A percentile compares a stretch with the other conserved stretches of the same genome.
phyloP scores from a whole-genome alignment of 805 yeast genomes.

The Yamadazyma paraphyllophila region DNA sequence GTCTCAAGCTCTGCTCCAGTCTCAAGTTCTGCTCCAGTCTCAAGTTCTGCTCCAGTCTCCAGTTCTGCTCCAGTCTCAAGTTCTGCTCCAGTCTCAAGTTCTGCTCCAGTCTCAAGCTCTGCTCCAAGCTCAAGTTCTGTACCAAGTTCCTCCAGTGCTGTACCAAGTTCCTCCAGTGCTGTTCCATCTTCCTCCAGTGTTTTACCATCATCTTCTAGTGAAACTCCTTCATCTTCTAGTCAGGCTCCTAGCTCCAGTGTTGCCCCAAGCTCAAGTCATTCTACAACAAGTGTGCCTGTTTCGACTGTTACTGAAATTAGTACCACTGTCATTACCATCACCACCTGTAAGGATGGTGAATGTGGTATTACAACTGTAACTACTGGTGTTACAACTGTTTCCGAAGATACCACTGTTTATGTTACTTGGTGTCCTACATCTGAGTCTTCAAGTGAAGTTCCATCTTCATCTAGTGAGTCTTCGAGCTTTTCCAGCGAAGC shows the following conservation, averaged over 20 bases:
- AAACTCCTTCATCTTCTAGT: not conserved
- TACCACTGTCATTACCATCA: conserved; percentile 29
- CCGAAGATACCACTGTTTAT: conserved; percentile 22
- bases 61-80: not conserved
- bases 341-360: conserved; percentile 30
- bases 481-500: not conserved
- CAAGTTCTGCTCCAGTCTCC: not conserved
- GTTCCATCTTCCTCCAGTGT: conserved; percentile 14
- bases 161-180: not conserved
- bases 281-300: not conserved
- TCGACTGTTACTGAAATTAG: conserved; percentile 14
- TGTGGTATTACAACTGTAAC: conserved; percentile 27
- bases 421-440: not conserved
- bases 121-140: not conserved
- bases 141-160: not conserved
- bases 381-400: conserved; percentile 30
- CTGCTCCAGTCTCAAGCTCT: not conserved
- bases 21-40: too few species aligned
- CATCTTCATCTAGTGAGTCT: not conserved
- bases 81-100: not conserved
- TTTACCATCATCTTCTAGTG: conserved; percentile 4
- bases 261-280: not conserved
- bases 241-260: not conserved
- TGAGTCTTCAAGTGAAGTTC: not conserved
- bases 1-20: not conserved